Evolutionary conservation across 2,329 filamentous ascomycete species (phyloP), one percentile per base, ranked within the genome.

Genomic region (Hymenoscyphus fraxineus): DNA sequence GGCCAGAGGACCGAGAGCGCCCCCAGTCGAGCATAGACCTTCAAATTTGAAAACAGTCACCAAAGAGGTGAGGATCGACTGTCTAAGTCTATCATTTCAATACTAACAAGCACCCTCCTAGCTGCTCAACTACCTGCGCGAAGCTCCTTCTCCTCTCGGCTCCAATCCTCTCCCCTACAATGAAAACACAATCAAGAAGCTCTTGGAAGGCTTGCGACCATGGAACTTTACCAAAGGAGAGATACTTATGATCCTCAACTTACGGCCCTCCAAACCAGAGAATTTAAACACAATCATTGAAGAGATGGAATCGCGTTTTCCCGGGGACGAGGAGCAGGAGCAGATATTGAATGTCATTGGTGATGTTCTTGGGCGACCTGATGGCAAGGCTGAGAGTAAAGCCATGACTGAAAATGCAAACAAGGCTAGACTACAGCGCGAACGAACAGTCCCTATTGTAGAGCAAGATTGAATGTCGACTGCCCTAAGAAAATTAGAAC

Each of bases 141-240:
- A 82, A 60, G 77, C 78, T 12, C 86, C 82, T 22, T 81, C 79
- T 64, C 87, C 85, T 61, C 78, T 87, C 61, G 80, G 81, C 3
- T 66, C 59, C 35, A 70, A 73, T 32, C 73, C 72, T 13, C 64
- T 72, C 35, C 67, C 71, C 12, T 89, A 87, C 75, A 79, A 79
- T 61, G 74, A 81, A n/a, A 76, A 77, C 10, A 81, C 80, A 60
- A 83, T 89, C 67, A 71, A 77, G 6, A 76, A 73, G 31, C 81
- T 91, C 51, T 78, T 90, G 51, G 77, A 83, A 71, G 79, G 78
- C 31, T 77, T 90, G 59, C 80, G 81, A 12, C 79, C 78, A 0
- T 88, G 83, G 74, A 81, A 85, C 57, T 80, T 90, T 63, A 84
- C 85, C 76, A 90, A 90, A 78, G 85, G 85, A 62, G 88, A 90